Base-by-base conservation (phyloP, 1,139 yeast genomes). In the Diutina siamensis region DNA sequence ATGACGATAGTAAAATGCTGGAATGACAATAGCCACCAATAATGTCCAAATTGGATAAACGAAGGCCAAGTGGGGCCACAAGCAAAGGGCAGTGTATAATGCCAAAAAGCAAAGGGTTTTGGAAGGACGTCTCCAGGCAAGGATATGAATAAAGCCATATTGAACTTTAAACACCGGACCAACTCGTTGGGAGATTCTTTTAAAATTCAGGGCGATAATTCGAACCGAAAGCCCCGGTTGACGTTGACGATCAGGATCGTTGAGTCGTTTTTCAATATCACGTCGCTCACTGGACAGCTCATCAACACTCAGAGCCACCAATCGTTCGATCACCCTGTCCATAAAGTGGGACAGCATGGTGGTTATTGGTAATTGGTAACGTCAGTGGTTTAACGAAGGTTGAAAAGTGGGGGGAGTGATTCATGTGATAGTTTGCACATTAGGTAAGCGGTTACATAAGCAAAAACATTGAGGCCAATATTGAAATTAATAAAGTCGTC, bases 1-100 rank as follows among this genome's bases (percentile, higher is more conserved):
- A 57, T 87, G 95, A 46, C 87, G 68, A 46, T 73, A 68, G 19
- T 77, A 65, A 55, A 80, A 88, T 1, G 85, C 87, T 0, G 94
- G 92, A 1, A 83, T 66, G 64, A 87, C 68, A 2, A 83, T 64
- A 0, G 80, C 81, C 49, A 73, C 67, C 35, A 83, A 58, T 4
- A 85, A 48, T 45, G 68, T 72, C 1, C 81, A 50, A 35, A 84
- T 56, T 0, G 97, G 96, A 40, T 80, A 65, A 1, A 80, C 72
- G 35, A 82, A 60, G 7, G 86, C 66, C 45, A 84, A 62, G 56
- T 80, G 80, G 0, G 96, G 96, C 65, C 84, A 74, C 41, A 83
- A 61, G 55, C 85, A 79, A 2, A 76, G 66, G 49, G 78, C 67
- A 0, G 88, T 78, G 49, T 80, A 76, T 3, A 74, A 52, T 9